Evolutionary conservation across 2,329 filamentous ascomycete genomes (phyloP), one percentile per base, ranked within the genome.

Genomic region (Colletotrichum viniferum): DNA sequence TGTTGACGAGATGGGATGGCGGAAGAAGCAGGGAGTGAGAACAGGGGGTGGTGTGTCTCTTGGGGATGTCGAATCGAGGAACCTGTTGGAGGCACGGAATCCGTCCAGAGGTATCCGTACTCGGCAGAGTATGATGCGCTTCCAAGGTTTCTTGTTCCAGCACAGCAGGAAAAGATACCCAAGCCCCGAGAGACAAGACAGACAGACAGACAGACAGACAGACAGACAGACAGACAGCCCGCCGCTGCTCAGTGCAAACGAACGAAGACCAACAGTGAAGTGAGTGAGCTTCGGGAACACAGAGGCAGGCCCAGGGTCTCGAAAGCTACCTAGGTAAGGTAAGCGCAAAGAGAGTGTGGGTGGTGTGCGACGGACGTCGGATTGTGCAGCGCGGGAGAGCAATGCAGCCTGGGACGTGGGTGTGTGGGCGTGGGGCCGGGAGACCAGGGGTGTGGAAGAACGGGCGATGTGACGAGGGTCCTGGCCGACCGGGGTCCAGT

Each of bases 391-490:
- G 66, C 55, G 55, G 36, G 36, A 43, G 65, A 21, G 67, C 67
- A 69, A 62, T 61, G 55, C 32, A 61, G 56, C 61, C 4, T 18
- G 13, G 21, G 16, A 34, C 36, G 52, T 68, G 63, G 69, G 69
- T 63, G 73, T 68, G 56, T 69, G 69, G 73, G 36, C 73, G 73
- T 75, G 69, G 73, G 55, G 62, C 63, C 73, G 73, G 69, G 69
- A 75, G 73, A 68, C 69, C 26, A 71, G 72, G 72, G 62, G 36
- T 56, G 34, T 67, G 62, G 52, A 34, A 48, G 26, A 72, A 66
- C 61, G 69, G 69, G 61, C 61, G 60, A 38, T 38, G 34, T 18
- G 65, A 64, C 38, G 61, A 56, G 69, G 69, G 69, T 48, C 69
- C 65, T 69, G 38, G 48, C 48, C 36, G 69, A 67, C 69, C 28